A percentile compares a stretch with the other conserved stretches of the same genome.
phyloP scores from a whole-genome alignment of 495 filamentous ascomycete genomes.

The Penicillium bovifimosum region DNA sequence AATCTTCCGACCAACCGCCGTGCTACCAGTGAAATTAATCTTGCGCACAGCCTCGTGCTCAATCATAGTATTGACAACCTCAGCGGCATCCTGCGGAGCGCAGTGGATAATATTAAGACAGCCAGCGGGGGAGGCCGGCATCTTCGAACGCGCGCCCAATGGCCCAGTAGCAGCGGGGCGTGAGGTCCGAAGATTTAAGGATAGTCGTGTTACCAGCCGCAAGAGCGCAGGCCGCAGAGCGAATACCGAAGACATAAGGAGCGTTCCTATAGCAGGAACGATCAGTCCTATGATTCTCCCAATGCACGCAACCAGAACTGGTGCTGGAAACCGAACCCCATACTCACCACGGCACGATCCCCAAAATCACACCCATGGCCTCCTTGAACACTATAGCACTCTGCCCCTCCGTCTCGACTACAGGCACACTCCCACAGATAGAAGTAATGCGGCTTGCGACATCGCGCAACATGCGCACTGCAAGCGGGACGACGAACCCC shows the following conservation, averaged over 20 bases:
- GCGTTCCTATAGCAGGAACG: slow-evolving; percentile 45
- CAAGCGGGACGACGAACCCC: slow-evolving; percentile 54
- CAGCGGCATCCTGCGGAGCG: slow-evolving; percentile 47
- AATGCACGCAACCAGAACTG: not conserved
- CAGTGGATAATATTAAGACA: slow-evolving; percentile 51
- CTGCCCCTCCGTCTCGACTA: slow-evolving; percentile 47
- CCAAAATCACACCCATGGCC: slow-evolving; percentile 74
- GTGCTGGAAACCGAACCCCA: not conserved
- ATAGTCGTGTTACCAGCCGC: slow-evolving; percentile 77
- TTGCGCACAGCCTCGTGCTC: slow-evolving; percentile 53
- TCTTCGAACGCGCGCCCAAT: slow-evolving; percentile 63
- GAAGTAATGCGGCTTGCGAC: slow-evolving; percentile 61
- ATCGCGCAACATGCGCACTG: slow-evolving; percentile 60
- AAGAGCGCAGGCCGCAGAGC: slow-evolving; percentile 66
- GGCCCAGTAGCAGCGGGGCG: slow-evolving; percentile 67
- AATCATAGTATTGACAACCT: slow-evolving; percentile 51
- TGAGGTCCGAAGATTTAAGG: slow-evolving; percentile 68
- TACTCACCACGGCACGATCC: slow-evolving; percentile 74
- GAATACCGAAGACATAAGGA: slow-evolving; percentile 61
- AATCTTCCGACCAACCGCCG: slow-evolving; percentile 51
- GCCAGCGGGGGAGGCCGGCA: slow-evolving; percentile 61
- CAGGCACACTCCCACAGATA: slow-evolving; percentile 60
- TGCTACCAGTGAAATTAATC: slow-evolving; percentile 58
- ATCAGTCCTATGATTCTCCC: not conserved
- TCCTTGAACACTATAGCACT: slow-evolving; percentile 69